Conservation (phyloP, 257 asterid species). For the Vinca minor region DNA sequence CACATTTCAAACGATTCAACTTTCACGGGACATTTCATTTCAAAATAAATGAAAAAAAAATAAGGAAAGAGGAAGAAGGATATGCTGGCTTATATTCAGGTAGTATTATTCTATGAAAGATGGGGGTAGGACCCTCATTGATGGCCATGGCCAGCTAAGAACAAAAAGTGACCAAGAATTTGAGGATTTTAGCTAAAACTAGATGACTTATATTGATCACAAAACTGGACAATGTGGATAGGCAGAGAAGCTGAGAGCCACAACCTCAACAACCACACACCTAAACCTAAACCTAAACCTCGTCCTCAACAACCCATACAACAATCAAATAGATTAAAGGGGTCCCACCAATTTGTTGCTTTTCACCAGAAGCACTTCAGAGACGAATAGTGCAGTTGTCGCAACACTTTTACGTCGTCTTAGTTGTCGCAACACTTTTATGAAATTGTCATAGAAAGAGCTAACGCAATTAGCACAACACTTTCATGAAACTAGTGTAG, state of each 20-base stretch:
- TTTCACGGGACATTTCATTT: too few relatives aligned
- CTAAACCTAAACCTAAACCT: too few relatives aligned
- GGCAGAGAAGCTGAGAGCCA: slow-evolving; percentile 6
- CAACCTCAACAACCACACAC: slow-evolving; percentile 15
- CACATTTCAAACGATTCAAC: too few relatives aligned
- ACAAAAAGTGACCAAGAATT: background rate
- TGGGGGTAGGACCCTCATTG: background rate
- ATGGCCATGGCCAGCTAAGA: background rate
- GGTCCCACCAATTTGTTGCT: background rate
- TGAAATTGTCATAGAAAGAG: too few relatives aligned
- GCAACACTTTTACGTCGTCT: too few relatives aligned
- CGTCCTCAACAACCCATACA: slow-evolving; percentile 16
- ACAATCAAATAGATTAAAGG: slow-evolving; percentile 1
- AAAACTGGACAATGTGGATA: background rate
- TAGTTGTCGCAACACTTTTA: too few relatives aligned
- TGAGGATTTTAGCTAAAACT: slow-evolving; percentile 1
- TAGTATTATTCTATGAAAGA: slow-evolving; percentile 1
- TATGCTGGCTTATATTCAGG: background rate
- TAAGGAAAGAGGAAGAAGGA: background rate
- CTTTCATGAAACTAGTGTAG: too few relatives aligned
- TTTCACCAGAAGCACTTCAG: too few relatives aligned
- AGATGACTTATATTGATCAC: too few relatives aligned
- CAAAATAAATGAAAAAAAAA: too few relatives aligned
- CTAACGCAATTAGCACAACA: too few relatives aligned
- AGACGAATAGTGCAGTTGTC: too few relatives aligned